Percentiles rank a stretch among this genome's conserved stretches.
phyloP scores from a whole-genome alignment of 108 stramenopile species.

The Nitzschia putrida region DNA sequence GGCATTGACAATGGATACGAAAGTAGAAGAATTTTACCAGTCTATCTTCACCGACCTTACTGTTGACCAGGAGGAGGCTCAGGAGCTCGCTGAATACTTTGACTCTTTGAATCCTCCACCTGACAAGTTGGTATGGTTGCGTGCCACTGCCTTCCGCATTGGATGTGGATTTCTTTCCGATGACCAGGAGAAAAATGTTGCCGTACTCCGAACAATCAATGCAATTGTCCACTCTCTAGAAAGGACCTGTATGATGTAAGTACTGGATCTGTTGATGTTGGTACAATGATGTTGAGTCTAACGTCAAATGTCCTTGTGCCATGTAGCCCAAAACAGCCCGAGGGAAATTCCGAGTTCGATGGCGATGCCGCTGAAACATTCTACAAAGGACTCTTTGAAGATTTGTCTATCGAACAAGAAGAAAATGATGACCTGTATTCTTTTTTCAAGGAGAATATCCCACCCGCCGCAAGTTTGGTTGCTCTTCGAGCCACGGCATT shows the following conservation, averaged over 20 bases:
- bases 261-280: background rate
- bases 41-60: conserved; percentile 44
- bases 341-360: conserved; percentile 36
- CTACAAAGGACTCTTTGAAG: conserved; percentile 29
- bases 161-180: conserved; percentile 59
- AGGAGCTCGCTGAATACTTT: conserved; percentile 39
- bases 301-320: background rate
- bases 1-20: conserved; percentile 28
- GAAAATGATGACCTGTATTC: conserved; percentile 40
- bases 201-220: conserved; percentile 60
- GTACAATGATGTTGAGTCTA: no score
- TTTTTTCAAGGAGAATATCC: conserved; percentile 40
- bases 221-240: conserved; percentile 65
- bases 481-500: conserved; percentile 59
- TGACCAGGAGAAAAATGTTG: conserved; percentile 54
- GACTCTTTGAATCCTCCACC: conserved; percentile 54
- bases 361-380: conserved; percentile 33
- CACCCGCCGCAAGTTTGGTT: conserved; percentile 52
- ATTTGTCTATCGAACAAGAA: conserved; percentile 44
- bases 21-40: conserved; percentile 44
- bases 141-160: conserved; percentile 64
- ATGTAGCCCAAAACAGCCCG: conserved; percentile 16
- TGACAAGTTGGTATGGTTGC: conserved; percentile 64
- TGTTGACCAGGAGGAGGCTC: conserved; percentile 44
- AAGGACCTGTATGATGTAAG: conserved; percentile 49